Evolutionary conservation across 257 asterid genomes (phyloP), one percentile per base, ranked within the genome.

Genomic region (Mentha longifolia): DNA sequence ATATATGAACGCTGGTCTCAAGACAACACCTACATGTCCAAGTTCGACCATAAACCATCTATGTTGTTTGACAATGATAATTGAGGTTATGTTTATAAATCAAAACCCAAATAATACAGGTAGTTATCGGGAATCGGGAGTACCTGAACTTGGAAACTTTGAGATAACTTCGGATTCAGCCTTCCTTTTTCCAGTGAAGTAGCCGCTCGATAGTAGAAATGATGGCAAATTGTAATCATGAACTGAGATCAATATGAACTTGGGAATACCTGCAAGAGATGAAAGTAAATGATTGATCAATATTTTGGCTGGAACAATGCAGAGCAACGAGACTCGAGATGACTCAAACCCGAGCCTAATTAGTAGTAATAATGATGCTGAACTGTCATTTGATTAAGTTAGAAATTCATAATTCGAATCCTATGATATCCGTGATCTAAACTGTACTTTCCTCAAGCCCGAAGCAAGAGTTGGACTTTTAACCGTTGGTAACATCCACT

Each of bases 81-180:
- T 42, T 8, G 17, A 22, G 37, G 28, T 25, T 22, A 1, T 22
- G 25, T 22, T 11, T 5, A 25, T 12, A 8, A 22, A 22, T 25
- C 39, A 11, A 11, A 55, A 10, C 30, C 8, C 13, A 71, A 54
- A 39, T 35, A 9, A 47, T 6, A 30, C 55, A 43, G 50, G 49
- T 54, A 55, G 42, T 20, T 28, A 45, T 7, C 46, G 13, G 31
- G 31, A 28, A 28, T 28, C 31, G 5, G 39, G 39, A 43, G 72
- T 78, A 95, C 99, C 99, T 76, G 97, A 84, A 69, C 33, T 73
- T 19, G 98, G 97, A 84, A 77, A 95, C 81, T 92, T 95, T 61
- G 95, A 86, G 31, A 88, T 89, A 86, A 95, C 92, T 85, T 92
- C 97, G 16, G 97, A 88, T 84, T 92, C 99, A 60, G 99, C 99